Conservation (phyloP, 23 red algal species). For the Gracilaria gracilis region DNA sequence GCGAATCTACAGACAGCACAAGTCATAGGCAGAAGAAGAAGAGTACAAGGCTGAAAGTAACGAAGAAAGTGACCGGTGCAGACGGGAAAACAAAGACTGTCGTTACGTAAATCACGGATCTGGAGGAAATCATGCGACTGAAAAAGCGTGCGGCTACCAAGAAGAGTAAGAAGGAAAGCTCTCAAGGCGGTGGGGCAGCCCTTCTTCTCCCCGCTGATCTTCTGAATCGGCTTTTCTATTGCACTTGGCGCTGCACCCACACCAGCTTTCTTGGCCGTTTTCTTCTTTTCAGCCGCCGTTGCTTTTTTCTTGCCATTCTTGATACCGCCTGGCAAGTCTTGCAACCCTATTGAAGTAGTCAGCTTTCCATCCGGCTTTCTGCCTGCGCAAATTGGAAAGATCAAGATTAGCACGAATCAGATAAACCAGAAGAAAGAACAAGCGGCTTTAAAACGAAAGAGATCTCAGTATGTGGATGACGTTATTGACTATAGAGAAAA, state of each 20-base stretch:
- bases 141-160: slow-evolving; percentile 17
- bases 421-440: slow-evolving; percentile 56
- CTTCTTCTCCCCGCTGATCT: too few species aligned
- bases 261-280: too few species aligned
- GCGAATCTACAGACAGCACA: slow-evolving; percentile 8
- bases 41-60: slow-evolving; percentile 56
- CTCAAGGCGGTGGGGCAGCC: not conserved
- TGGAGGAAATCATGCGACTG: slow-evolving; percentile 56
- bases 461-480: slow-evolving; percentile 84
- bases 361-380: too few species aligned
- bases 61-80: slow-evolving; percentile 45
- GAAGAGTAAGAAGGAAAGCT: slow-evolving; percentile 53
- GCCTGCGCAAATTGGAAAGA: slow-evolving; percentile 75
- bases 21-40: slow-evolving; percentile 65
- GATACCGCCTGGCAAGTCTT: too few species aligned
- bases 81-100: slow-evolving; percentile 62
- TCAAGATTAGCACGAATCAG: slow-evolving; percentile 81
- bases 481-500: slow-evolving; percentile 53
- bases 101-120: slow-evolving; percentile 59
- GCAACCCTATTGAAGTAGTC: too few species aligned
- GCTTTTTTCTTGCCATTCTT: too few species aligned
- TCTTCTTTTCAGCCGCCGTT: too few species aligned
- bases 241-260: too few species aligned
- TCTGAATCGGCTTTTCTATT: too few species aligned
- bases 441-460: slow-evolving; percentile 64